Evolutionary conservation across 805 yeast genomes (phyloP), one percentile per base, ranked within the genome.

Genomic region (Yamadazyma kitorensis): DNA sequence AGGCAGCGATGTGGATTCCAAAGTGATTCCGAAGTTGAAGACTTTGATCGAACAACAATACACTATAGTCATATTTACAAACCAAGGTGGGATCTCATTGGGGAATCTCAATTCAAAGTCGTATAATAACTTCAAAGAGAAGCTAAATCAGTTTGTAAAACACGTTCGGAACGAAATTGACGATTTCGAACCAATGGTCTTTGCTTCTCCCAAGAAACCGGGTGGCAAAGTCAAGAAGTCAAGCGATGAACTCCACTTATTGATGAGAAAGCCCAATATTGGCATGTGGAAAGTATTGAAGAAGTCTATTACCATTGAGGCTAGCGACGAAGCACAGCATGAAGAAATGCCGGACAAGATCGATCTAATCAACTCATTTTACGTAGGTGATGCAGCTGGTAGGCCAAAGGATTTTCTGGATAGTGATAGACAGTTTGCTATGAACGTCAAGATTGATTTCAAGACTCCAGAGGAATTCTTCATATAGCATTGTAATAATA

Each of bases 311-410:
- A 38, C 7, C 7, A 26, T 48, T 11, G n/a, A n/a, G n/a, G n/a
- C n/a, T n/a, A n/a, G n/a, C n/a, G n/a, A n/a, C n/a, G n/a, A n/a
- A n/a, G n/a, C n/a, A n/a, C n/a, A n/a, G n/a, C n/a, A n/a, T n/a
- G n/a, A n/a, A n/a, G n/a, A n/a, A n/a, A n/a, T n/a, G n/a, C n/a
- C n/a, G n/a, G 24, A 35, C 34, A 13, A 40, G 17, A 45, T 79
- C 2, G 79, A 78, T 46, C 31, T 52, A 31, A 59, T 52, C 0
- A 44, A 57, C 7, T 74, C 86, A 32, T 66, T 80, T 34, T 93
- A 61, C 55, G 89, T 88, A n/a, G 98, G 98, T 5, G 98, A 91
- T 62, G 98, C 98, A 0, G 98, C 96, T 5, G 98, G 98, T 1
- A 67, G 98, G 34, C 49, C 53, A 2, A 56, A 51, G 0, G 98